phyloP scores from a whole-genome alignment of 2,329 filamentous ascomycete genomes.

The Penicillium frequentans region DNA sequence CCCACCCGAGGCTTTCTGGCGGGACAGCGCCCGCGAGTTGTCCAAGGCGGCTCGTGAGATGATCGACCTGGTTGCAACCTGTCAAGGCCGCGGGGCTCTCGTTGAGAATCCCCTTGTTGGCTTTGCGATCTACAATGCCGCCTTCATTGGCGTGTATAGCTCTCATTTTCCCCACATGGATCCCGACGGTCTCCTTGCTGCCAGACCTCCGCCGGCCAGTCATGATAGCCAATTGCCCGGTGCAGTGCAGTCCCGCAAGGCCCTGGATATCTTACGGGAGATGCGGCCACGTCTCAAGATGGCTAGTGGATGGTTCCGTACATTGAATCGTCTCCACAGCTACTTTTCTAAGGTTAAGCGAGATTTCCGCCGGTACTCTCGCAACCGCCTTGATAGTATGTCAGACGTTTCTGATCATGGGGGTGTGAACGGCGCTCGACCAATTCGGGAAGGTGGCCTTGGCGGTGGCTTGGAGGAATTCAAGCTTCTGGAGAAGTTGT shows the following conservation, averaged over 20 bases:
- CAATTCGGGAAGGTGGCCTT: constrained; percentile 32
- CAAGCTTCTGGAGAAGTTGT: constrained; percentile 43
- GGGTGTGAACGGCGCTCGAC: constrained; percentile 29
- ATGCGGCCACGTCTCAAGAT: constrained; percentile 43
- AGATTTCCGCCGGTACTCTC: constrained; percentile 37
- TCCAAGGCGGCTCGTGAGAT: constrained; percentile 56
- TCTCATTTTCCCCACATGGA: constrained; percentile 59
- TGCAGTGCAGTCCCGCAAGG: constrained; percentile 36
- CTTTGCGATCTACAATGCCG: constrained; percentile 57
- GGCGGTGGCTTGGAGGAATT: constrained; percentile 40
- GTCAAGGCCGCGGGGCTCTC: constrained; percentile 51
- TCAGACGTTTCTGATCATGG: constrained; percentile 29
- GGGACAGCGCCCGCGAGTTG: constrained; percentile 49
- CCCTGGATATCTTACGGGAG: constrained; percentile 40
- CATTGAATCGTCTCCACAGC: constrained; percentile 41
- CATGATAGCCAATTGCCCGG: constrained; percentile 31
- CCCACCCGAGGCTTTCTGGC: constrained; percentile 53
- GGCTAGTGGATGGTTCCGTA: constrained; percentile 46
- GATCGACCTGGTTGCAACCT: constrained; percentile 53
- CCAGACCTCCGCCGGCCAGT: constrained; percentile 24
- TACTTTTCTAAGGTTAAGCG: constrained; percentile 43
- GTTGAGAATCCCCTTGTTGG: constrained; percentile 58
- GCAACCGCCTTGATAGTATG: constrained; percentile 30
- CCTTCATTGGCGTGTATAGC: constrained; percentile 53
- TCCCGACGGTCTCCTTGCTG: constrained; percentile 48